Percentiles rank a stretch among this genome's conserved stretches.
Evolutionary conservation across 495 filamentous ascomycete species (phyloP).

Genomic region (Podospora anserina): DNA sequence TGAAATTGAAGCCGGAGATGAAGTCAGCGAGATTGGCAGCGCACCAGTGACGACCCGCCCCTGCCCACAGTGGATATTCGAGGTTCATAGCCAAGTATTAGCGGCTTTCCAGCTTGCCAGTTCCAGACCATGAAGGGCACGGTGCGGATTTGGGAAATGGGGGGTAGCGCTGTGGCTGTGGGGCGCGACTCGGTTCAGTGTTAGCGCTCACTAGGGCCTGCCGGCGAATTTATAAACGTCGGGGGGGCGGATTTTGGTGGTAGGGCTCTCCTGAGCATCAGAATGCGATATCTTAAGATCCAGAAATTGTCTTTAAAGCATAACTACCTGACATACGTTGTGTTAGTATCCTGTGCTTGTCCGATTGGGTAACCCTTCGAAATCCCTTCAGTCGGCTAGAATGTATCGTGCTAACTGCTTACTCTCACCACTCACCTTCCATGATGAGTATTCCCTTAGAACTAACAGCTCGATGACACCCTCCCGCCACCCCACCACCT

Average conservation of each 20-base stretch:
- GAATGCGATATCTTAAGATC: not conserved
- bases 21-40: slow-evolving; percentile 30
- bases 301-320: not conserved
- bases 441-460: not conserved
- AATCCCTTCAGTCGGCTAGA: too few species aligned
- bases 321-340: not conserved
- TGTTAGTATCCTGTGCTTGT: not conserved
- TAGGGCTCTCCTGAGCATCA: not conserved
- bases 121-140: not conserved
- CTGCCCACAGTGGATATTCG: not conserved
- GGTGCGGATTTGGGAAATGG: not conserved
- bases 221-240: not conserved
- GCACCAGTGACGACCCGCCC: slow-evolving; percentile 11
- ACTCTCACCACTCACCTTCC: not conserved
- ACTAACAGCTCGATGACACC: not conserved
- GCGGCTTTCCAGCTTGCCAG: not conserved
- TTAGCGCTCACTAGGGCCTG: not conserved
- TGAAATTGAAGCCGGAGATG: slow-evolving; percentile 34
- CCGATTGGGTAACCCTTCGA: not conserved
- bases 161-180: not conserved
- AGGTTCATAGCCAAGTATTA: not conserved
- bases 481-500: not conserved
- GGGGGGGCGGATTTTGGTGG: not conserved
- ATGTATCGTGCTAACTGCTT: not conserved
- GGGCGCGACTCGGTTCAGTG: not conserved